Base-by-base conservation (phyloP, 2,329 filamentous ascomycete species). In the Trichoderma harzianum region DNA sequence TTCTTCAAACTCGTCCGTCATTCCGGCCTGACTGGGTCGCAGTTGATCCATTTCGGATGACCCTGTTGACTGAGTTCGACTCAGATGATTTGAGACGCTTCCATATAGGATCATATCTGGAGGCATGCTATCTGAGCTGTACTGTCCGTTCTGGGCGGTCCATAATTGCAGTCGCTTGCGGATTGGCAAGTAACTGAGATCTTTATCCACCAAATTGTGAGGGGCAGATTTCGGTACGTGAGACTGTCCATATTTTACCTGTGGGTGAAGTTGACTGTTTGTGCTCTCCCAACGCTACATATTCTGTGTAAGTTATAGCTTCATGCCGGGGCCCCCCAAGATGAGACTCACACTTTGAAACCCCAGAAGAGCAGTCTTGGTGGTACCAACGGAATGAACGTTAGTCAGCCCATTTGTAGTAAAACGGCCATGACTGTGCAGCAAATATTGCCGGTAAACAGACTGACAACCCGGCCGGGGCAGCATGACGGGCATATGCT, bases 121-220 rank as follows among this genome's bases (percentile, higher is more conserved):
- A 11, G 76, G 77, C 65, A 77, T 72, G 5, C 55, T 62, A 16
- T 75, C 73, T 3, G 76, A 67, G 43, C 69, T 58, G 12, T 72
- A 62, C 11, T 79, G 58, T 8, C 78, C 77, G 68, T 86, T 82
- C 66, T 82, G 77, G 18, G 74, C 67, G 61, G 83, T 79, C 85
- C 85, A 87, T 74, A 76, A 73, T 32, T 79, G 80, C 30, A 88
- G 79, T 16, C 79, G 80, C 47, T 83, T 75, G 47, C 85, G 83
- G 55, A 86, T 84, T 16, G 74, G 74, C 39, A 74, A 58, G n/a
- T 68, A 68, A 4, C 18, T 24, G 21, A 18, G n/a, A 39, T 55
- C n/a, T 64, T 60, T 26, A 26, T 43, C 21, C 11, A 39, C 28
- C 30, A 30, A 32, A 18, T 39, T 24, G 18, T 51, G 39, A 53